Evolutionary conservation across 2,329 filamentous ascomycete genomes (phyloP), one percentile per base, ranked within the genome.

Genomic region (Coleophoma eucalyptorum): DNA sequence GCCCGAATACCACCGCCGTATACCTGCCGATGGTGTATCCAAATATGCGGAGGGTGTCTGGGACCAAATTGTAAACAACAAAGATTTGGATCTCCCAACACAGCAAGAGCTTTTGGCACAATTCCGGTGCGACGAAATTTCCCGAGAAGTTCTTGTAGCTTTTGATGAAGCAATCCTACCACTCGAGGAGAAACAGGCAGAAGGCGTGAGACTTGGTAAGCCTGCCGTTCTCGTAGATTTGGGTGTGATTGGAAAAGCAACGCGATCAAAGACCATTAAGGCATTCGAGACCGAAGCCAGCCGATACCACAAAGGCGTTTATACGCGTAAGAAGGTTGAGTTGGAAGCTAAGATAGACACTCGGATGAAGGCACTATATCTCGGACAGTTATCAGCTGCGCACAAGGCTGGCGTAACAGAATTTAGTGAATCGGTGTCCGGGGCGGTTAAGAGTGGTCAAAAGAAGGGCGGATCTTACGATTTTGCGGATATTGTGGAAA

Each of bases 1-100:
- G 41, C 87, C 94, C 19, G 92, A 97, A 62, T 99, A 99, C 67
- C 94, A 99, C 72, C 82, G 94, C 54, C 81, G 94, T 51, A 99
- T 99, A 56, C 94, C 94, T 11, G 94, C 94, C 10, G 94, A 99
- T 68, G 94, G 94, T n/a, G 94, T 97, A 66, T 89, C 93, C 0
- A 79, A 91, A 53, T 99, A 99, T 62, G 92, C 94, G 0, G 85
- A 94, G 66, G 90, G 92, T 38, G 84, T 99, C 42, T 99, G 94
- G 94, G 92, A 97, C 63, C 93, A 97, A 71, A 99, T 99, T 65
- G 92, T 96, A 62, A 89, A 93, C 75, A 99, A 99, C 78, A 99
- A 99, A 71, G 94, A 99, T 65, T 78, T 99, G 49, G 94, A 99
- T 70, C 72, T 99, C 52, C 94, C 94, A 3, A 97, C 94, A 0